phyloP scores from a whole-genome alignment of 2,329 filamentous ascomycete genomes.

The Elsinoe arachidis region DNA sequence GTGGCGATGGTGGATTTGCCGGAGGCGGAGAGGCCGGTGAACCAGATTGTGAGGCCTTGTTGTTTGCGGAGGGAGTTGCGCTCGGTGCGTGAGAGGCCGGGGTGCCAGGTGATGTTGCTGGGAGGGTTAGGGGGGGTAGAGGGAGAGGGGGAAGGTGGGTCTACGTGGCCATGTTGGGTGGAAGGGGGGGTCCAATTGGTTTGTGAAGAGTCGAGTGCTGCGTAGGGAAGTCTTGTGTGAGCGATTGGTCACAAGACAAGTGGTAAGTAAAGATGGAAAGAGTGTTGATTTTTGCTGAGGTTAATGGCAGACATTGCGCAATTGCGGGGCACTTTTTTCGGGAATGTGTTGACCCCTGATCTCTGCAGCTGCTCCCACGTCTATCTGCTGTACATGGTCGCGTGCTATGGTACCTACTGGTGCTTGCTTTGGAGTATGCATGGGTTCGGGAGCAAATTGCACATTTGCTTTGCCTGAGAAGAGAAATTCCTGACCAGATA shows the following conservation, averaged over 20 bases:
- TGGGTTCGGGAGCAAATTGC: no score
- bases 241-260: not conserved
- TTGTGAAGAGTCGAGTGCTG: not conserved
- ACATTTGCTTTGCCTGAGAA: no score
- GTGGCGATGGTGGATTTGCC: slow-evolving; percentile 97
- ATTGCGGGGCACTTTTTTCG: no score
- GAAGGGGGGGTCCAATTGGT: not conserved
- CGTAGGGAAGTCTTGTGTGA: not conserved
- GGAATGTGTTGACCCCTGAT: no score
- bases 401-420: no score
- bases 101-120: slow-evolving; percentile 88
- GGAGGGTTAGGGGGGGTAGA: not conserved
- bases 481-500: no score
- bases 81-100: slow-evolving; percentile 68
- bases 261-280: not conserved
- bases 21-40: slow-evolving; percentile 90
- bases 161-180: slow-evolving; percentile 8
- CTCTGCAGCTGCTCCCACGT: no score
- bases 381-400: no score
- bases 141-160: not conserved
- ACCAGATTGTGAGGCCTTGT: slow-evolving; percentile 90
- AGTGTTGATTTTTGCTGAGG: not conserved
- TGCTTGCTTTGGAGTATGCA: no score
- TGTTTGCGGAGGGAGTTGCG: slow-evolving; percentile 69
- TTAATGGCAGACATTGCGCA: no score